Conservation (phyloP, 2,329 filamentous ascomycete genomes). For the Apiospora hydei region DNA sequence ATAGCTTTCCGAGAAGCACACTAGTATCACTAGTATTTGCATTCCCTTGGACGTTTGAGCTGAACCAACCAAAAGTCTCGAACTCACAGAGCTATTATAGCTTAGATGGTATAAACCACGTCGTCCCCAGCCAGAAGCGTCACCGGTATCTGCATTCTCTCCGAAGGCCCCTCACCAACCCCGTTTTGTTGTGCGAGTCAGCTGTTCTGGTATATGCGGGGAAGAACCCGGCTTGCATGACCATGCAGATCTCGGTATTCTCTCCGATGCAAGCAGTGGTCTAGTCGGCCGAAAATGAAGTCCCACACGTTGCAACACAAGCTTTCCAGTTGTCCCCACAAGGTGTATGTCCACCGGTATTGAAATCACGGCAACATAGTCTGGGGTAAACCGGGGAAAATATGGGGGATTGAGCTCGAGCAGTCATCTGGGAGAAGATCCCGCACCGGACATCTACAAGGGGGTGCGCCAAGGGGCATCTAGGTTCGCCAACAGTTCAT, state of each 20-base stretch:
- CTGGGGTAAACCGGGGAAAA: background rate
- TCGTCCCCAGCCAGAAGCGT: background rate
- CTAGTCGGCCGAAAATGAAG: background rate
- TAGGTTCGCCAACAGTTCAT: background rate
- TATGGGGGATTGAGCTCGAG: background rate
- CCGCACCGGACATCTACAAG: background rate
- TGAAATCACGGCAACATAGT: background rate
- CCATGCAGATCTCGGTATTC: constrained; percentile 19
- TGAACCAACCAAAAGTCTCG: background rate
- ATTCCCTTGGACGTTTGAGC: background rate
- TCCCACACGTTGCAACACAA: constrained; percentile 16
- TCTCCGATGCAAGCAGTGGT: constrained; percentile 14
- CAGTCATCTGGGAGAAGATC: background rate
- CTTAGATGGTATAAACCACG: background rate
- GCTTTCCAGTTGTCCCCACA: constrained; percentile 15
- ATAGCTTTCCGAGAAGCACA: background rate
- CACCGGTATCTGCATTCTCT: constrained; percentile 1
- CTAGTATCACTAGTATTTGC: background rate
- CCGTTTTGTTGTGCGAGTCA: background rate
- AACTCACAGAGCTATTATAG: background rate
- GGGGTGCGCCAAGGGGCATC: background rate
- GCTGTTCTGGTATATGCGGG: constrained; percentile 1
- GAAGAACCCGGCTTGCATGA: background rate
- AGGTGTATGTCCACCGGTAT: background rate
- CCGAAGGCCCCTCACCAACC: background rate